Evolutionary conservation across 2,329 filamentous ascomycete genomes (phyloP), one percentile per base, ranked within the genome.

Genomic region (Sporothrix phasma): DNA sequence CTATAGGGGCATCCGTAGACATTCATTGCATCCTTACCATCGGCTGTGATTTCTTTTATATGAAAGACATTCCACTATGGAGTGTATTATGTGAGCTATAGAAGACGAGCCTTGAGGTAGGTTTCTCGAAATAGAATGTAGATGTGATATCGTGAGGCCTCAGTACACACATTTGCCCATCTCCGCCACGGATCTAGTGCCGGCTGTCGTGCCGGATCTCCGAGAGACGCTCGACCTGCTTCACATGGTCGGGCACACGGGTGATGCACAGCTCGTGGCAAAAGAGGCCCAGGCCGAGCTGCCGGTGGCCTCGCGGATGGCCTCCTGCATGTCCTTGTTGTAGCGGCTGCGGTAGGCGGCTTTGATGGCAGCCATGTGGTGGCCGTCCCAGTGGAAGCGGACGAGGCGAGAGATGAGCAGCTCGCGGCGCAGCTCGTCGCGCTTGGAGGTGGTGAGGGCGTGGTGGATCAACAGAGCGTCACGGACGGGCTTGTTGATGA

Each of bases 401-500:
- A 97, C 90, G 1, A 97, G 81, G 1, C 94, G 83, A 3, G 88
- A 92, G 68, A 96, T 95, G 60, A 99, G 84, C 58, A 97, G 79
- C 73, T 97, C 93, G 53, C 89, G 88, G 34, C 93, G 86, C 67
- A 92, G 80, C 62, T 83, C 76, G 72, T 93, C 89, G 67, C 84
- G 84, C 68, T 81, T 84, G 3, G 88, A 87, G 53, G 88, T 84
- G 22, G 86, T 88, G 68, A 97, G 85, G 1, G 94, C 93, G 77
- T 97, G 94, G 75, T 96, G 87, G 1, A 99, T 80, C 2, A 97
- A 86, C 43, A 97, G 82, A 3, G 93, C 91, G 74, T 97, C 94
- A 63, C 94, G 90, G 67, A 96, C 91, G 5, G 94, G 92, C 65
- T 89, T 89, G 78, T 97, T 97, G 78, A 97, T 96, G 64, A 96